Base-by-base conservation (phyloP, 306 rosid species). In the Citrullus mucosospermus region DNA sequence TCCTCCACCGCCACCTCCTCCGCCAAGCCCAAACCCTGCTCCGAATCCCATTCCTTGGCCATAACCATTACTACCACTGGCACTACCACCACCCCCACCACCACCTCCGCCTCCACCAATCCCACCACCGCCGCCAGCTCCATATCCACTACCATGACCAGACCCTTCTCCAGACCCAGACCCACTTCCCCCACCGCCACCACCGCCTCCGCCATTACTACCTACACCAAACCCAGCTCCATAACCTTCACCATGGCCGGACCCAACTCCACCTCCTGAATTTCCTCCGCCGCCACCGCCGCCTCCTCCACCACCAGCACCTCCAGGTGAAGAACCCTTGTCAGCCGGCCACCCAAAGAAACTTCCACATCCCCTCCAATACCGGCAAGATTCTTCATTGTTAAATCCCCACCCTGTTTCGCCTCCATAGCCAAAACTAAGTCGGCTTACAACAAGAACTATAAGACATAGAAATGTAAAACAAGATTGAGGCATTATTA, bases 331-430 rank as follows among this genome's bases (percentile, higher is more conserved):
- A 17, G 6, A 53, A 53, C 57, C 53, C 74, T 20, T 68, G 14
- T 68, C 54, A 44, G 8, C 75, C 17, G 69, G 69, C 44, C 56
- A 22, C 6, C 77, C 77, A 72, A 48, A 72, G 77, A 72, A 72
- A 28, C 44, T 48, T 72, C 77, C 77, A 9, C 77, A 72, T 48
- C 77, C 77, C 25, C 77, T 58, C 77, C 77, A 72, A 50, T 72
- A 72, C 38, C n/a, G 77, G 56, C 43, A 28, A 15, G 28, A 71
- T 2, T 72, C 44, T 4, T 68, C 54, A 18, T 68, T 68, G 16
- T 2, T 5, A 41, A 68, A 68, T 4, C 74, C 74, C 53, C 74
- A 41, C 1, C 74, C 71, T 5, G 25, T 36, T 8, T 44, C 56
- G 0, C 11, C 56, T 41, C 56, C 77, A 50, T 72, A 8, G 8